A percentile compares a stretch with the other conserved stretches of the same genome.
These are phyloP conservation scores for Huiozyma sinensis DNA, from an alignment of 805 yeast species.

Conservation along the genomic window DNA sequence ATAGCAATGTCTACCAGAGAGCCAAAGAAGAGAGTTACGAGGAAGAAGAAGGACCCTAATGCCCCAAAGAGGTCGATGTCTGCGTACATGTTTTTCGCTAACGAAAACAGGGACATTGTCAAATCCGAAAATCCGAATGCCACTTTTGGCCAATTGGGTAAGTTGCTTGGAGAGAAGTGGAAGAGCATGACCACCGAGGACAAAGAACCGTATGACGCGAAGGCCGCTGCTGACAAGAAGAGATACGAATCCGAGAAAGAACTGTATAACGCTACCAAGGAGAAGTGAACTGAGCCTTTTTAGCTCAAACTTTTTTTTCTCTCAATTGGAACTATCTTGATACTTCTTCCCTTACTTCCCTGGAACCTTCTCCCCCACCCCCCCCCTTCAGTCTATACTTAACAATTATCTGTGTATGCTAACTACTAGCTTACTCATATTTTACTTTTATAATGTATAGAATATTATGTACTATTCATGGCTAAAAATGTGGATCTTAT, in stretches of 20 bases:
- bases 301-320: slow-evolving; percentile 4
- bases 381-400: not conserved
- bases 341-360: too few species aligned
- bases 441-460: too few species aligned
- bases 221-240: slow-evolving; percentile 92
- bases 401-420: too few species aligned
- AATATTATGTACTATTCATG: not conserved
- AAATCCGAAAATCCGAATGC: slow-evolving; percentile 94
- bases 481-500: slow-evolving; percentile 44
- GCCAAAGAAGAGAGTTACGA: slow-evolving; percentile 29
- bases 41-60: slow-evolving; percentile 21
- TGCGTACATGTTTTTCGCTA: slow-evolving; percentile 97
- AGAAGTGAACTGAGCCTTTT: slow-evolving; percentile 8
- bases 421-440: too few species aligned
- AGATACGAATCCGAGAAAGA: slow-evolving; percentile 94
- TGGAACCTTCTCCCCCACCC: not conserved
- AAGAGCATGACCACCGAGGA: slow-evolving; percentile 73
- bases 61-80: slow-evolving; percentile 49
- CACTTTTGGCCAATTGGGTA: slow-evolving; percentile 89
- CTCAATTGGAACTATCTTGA: not conserved
- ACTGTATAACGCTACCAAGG: slow-evolving; percentile 47
- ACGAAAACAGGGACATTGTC: slow-evolving; percentile 91
- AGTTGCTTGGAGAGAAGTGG: slow-evolving; percentile 92
- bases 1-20: slow-evolving; percentile 19
- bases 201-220: slow-evolving; percentile 79